Percentiles rank a stretch among this genome's conserved stretches.
These are phyloP conservation scores for Alternaria gansuensis DNA, from an alignment of 2,329 filamentous ascomycete genomes.

Conservation along the genomic window DNA sequence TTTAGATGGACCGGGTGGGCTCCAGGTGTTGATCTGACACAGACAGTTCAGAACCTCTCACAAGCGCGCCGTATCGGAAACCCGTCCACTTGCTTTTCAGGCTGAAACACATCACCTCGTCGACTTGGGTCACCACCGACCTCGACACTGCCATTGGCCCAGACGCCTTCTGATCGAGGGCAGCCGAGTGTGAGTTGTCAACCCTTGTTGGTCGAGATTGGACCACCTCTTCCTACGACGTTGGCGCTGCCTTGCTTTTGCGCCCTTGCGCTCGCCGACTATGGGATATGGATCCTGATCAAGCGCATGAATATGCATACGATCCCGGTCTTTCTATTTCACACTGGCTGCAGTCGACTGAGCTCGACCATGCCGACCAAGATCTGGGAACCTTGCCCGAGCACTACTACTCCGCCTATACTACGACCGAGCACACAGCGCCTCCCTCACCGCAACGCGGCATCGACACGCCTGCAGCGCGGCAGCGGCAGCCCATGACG, in stretches of 20 bases:
- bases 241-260: conserved; percentile 24
- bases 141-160: conserved; percentile 13
- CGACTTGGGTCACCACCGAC: conserved; percentile 5
- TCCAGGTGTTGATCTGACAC: conserved; percentile 10
- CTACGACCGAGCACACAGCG: conserved; percentile 25
- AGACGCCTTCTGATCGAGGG: conserved; percentile 2
- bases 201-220: conserved; percentile 20
- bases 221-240: conserved; percentile 19
- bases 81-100: conserved; percentile 16
- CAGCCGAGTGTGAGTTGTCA: conserved; percentile 16
- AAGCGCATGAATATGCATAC: conserved; percentile 27
- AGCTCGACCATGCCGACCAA: conserved; percentile 33
- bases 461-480: conserved; percentile 29
- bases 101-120: conserved; percentile 16
- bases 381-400: conserved; percentile 34
- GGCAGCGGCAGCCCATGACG: conserved; percentile 41
- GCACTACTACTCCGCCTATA: conserved; percentile 44
- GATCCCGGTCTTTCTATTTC: conserved; percentile 23
- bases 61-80: conserved; percentile 16
- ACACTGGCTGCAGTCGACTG: conserved; percentile 48
- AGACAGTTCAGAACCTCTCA: conserved; percentile 12
- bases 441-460: conserved; percentile 22
- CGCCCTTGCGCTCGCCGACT: conserved; percentile 22
- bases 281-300: conserved; percentile 28
- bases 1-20: conserved; percentile 13